Conservation (phyloP, 2,329 filamentous ascomycete genomes). For the Ilyonectria robusta region DNA sequence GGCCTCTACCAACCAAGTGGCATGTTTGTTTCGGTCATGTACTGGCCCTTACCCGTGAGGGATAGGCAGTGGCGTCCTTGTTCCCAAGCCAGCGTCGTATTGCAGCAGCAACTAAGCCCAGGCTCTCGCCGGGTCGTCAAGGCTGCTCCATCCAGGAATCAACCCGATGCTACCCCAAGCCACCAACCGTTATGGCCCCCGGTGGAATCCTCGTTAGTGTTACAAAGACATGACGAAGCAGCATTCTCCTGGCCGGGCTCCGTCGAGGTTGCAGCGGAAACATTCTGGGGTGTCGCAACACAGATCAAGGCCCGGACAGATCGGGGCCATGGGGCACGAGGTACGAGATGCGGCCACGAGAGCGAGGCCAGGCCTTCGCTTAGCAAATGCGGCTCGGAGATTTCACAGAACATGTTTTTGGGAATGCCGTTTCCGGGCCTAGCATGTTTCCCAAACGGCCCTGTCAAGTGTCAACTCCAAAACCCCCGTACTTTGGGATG, state of each 20-base stretch:
- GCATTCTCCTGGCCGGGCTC: constrained; percentile 18
- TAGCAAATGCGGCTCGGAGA: constrained; percentile 47
- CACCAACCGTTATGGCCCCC: constrained; percentile 40
- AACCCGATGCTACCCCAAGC: constrained; percentile 43
- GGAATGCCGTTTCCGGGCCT: constrained; percentile 26
- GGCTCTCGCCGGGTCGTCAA: constrained; percentile 31
- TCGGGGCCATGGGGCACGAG: constrained; percentile 32
- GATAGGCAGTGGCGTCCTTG: constrained; percentile 28
- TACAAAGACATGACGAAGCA: constrained; percentile 48
- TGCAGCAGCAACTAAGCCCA: constrained; percentile 41
- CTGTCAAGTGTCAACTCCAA: neutral
- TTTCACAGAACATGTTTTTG: constrained; percentile 44
- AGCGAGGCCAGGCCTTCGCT: constrained; percentile 37
- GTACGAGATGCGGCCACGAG: constrained; percentile 1
- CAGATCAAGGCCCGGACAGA: constrained; percentile 37
- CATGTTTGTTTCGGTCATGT: constrained; percentile 38
- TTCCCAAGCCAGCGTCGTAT: constrained; percentile 43
- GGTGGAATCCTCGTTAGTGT: constrained; percentile 30
- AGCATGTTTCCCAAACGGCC: constrained; percentile 29
- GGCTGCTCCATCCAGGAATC: constrained; percentile 27
- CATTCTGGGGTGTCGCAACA: constrained; percentile 41
- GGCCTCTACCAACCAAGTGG: constrained; percentile 46
- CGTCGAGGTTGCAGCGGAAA: constrained; percentile 31
- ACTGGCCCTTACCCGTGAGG: constrained; percentile 37
- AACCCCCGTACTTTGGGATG: too few relatives aligned